A percentile compares a stretch with the other conserved stretches of the same genome.
Conservation (phyloP, 2,329 filamentous ascomycete species). For the Polytolypa hystricis region DNA sequence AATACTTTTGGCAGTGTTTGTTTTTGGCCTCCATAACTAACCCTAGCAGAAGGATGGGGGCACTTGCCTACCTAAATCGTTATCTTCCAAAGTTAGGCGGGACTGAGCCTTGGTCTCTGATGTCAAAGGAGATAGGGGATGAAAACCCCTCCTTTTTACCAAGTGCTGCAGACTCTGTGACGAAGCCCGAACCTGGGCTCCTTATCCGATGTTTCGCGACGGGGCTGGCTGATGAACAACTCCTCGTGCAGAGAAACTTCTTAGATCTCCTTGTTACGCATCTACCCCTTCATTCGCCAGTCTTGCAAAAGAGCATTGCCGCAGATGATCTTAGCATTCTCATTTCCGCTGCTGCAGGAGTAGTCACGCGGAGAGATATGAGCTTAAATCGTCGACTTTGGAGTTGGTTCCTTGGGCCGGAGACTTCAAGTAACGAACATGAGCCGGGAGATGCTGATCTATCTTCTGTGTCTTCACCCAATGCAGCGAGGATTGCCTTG, state of each 20-base stretch:
- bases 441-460: conserved; percentile 22
- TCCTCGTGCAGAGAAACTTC: conserved; percentile 88
- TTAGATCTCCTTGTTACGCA: conserved; percentile 86
- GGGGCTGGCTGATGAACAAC: conserved; percentile 73
- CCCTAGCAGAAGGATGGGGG: conserved; percentile 70
- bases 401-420: conserved; percentile 88
- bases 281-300: conserved; percentile 69
- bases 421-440: conserved; percentile 33
- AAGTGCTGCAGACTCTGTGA: conserved; percentile 36
- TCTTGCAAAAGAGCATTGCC: conserved; percentile 66
- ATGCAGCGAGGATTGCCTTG: conserved; percentile 18
- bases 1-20: conserved; percentile 97
- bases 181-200: conserved; percentile 75
- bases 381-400: conserved; percentile 89
- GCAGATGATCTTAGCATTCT: conserved; percentile 68
- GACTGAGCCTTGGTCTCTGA: conserved; percentile 21
- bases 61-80: conserved; percentile 73
- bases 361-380: conserved; percentile 88
- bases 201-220: conserved; percentile 85
- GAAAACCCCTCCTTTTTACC: conserved; percentile 19
- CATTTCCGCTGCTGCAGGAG: conserved; percentile 69
- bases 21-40: conserved; percentile 90
- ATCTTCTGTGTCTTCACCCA: conserved; percentile 19
- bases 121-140: conserved; percentile 19
- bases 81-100: conserved; percentile 61